These are phyloP conservation scores for Ajuga reptans DNA, from an alignment of 305 asterid species.

Conservation along the genomic window DNA sequence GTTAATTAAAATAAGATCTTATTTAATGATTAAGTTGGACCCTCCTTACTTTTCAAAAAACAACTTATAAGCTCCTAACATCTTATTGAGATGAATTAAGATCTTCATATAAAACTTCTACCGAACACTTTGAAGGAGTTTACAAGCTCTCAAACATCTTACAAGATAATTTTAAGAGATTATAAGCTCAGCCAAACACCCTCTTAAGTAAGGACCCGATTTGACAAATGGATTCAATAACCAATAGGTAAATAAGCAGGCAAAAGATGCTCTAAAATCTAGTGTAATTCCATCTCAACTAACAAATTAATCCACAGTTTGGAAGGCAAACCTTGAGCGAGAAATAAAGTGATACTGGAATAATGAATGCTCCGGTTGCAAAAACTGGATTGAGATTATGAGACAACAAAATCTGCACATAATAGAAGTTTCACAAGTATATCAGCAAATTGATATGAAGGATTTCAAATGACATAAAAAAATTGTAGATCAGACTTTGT, in stretches of 20 bases:
- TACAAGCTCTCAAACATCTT: too few species aligned
- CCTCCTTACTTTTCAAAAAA: too few species aligned
- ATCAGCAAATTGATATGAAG: slow-evolving; percentile 8
- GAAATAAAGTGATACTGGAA: slow-evolving; percentile 79
- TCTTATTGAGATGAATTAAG: too few species aligned
- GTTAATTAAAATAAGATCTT: too few species aligned
- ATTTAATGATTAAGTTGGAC: too few species aligned
- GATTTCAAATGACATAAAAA: slow-evolving; percentile 7
- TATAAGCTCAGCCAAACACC: too few species aligned
- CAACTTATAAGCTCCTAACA: too few species aligned
- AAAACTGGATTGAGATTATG: slow-evolving; percentile 49
- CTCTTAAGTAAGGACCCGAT: neutral
- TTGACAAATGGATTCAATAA: slow-evolving; percentile 3
- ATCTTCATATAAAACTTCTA: too few species aligned
- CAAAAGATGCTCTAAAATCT: slow-evolving; percentile 1
- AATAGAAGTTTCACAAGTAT: slow-evolving; percentile 4
- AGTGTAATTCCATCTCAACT: neutral
- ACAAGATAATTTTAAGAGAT: too few species aligned
- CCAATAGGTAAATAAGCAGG: neutral
- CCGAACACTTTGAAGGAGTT: too few species aligned
- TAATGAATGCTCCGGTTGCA: slow-evolving; percentile 72
- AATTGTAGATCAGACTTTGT: slow-evolving; percentile 2
- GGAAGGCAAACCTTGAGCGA: slow-evolving; percentile 57
- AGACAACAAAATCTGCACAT: slow-evolving; percentile 72
- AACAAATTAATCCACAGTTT: slow-evolving; percentile 13